Evolutionary conservation across 257 asterid species (phyloP).

Genomic region (Datura wrightii): DNA sequence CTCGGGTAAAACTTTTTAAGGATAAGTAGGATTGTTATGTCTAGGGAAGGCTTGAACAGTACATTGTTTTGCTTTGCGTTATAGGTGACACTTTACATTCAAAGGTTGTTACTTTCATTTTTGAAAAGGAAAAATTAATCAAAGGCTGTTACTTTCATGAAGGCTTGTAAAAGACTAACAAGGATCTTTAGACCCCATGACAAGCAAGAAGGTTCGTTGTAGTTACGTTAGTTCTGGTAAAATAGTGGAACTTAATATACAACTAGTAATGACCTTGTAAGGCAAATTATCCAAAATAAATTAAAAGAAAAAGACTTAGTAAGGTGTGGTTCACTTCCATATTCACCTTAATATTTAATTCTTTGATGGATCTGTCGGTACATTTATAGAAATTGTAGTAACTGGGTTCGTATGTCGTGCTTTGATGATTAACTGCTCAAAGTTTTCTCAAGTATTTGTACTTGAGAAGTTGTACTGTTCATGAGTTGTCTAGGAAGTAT

Average conservation of each 20-base stretch:
- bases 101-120: background rate
- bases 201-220: background rate
- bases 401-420: background rate
- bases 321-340: background rate
- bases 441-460: background rate
- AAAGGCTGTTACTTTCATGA: background rate
- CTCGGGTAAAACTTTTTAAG: background rate
- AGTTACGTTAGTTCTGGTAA: background rate
- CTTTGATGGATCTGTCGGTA: background rate
- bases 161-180: background rate
- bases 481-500: background rate
- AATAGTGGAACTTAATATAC: background rate
- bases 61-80: background rate
- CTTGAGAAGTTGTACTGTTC: background rate
- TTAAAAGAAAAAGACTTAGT: background rate
- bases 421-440: background rate
- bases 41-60: background rate
- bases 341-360: background rate
- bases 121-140: too few species aligned
- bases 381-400: background rate
- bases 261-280: constrained; percentile 6
- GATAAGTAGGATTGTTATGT: background rate
- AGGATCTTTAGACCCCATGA: background rate
- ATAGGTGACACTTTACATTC: background rate
- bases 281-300: background rate